These are phyloP conservation scores for Boletales sp. DNA, from an alignment of 768 basidiomycete species.

Conservation along the genomic window DNA sequence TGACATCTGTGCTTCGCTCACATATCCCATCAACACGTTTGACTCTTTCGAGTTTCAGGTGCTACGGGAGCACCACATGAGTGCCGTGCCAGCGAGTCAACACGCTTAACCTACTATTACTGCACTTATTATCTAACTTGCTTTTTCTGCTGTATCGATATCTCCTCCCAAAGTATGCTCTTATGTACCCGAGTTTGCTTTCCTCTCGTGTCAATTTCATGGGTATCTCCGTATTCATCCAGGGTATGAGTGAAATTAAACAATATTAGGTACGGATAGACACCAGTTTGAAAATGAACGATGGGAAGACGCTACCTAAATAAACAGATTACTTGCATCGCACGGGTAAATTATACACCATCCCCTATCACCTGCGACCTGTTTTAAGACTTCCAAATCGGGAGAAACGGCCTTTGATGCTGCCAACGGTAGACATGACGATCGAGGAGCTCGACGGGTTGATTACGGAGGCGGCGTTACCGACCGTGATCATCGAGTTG, in stretches of 20 bases:
- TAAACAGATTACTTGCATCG: not conserved
- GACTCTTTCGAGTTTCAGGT: slow-evolving; percentile 34
- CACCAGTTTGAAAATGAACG: too few species aligned
- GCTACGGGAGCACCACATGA: slow-evolving; percentile 26
- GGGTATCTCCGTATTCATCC: slow-evolving; percentile 11
- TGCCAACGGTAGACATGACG: slow-evolving; percentile 60
- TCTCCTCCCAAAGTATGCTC: slow-evolving; percentile 7
- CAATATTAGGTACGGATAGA: slow-evolving; percentile 6
- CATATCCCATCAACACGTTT: slow-evolving; percentile 18
- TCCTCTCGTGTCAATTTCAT: not conserved
- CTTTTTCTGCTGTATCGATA: slow-evolving; percentile 27
- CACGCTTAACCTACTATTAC: slow-evolving; percentile 14
- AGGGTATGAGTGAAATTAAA: not conserved
- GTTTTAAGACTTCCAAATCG: slow-evolving; percentile 71
- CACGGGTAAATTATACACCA: not conserved
- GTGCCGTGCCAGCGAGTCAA: slow-evolving; percentile 15
- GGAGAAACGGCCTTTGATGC: slow-evolving; percentile 70
- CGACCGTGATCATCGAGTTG: slow-evolving; percentile 74
- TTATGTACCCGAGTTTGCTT: not conserved
- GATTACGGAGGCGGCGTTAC: slow-evolving; percentile 38
- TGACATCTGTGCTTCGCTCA: slow-evolving; percentile 15
- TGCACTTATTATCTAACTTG: slow-evolving; percentile 25
- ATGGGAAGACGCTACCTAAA: slow-evolving; percentile 1
- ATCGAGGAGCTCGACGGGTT: slow-evolving; percentile 52
- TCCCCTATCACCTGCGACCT: slow-evolving; percentile 33